These are phyloP conservation scores for Phytophthora capsici DNA, from an alignment of 352 stramenopile genomes.

Conservation along the genomic window DNA sequence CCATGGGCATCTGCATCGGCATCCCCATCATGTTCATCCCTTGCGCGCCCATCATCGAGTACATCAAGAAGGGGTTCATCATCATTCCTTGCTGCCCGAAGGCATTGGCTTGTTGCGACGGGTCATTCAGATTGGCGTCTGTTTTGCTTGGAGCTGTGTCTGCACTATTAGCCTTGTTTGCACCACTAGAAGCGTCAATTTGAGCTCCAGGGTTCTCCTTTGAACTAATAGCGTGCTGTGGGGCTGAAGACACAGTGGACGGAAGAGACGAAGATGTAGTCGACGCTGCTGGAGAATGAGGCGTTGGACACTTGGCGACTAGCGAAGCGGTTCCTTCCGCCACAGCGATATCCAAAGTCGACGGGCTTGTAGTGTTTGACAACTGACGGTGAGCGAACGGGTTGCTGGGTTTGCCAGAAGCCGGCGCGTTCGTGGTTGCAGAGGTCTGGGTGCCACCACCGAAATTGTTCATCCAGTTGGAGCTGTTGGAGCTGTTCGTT, in stretches of 20 bases:
- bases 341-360: slow-evolving; percentile 37
- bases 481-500: slow-evolving; percentile 10
- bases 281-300: background rate
- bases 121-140: slow-evolving; percentile 19
- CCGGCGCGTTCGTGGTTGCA: slow-evolving; percentile 25
- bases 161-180: slow-evolving; percentile 10
- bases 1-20: slow-evolving; percentile 61
- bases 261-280: slow-evolving; percentile 4
- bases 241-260: slow-evolving; percentile 1
- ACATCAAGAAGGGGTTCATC: slow-evolving; percentile 88
- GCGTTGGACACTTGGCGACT: slow-evolving; percentile 27
- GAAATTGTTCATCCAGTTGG: slow-evolving; percentile 46
- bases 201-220: slow-evolving; percentile 16
- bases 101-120: slow-evolving; percentile 28
- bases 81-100: slow-evolving; percentile 62
- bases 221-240: slow-evolving; percentile 4
- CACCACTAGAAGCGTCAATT: background rate
- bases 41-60: slow-evolving; percentile 72
- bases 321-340: slow-evolving; percentile 48
- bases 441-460: slow-evolving; percentile 25
- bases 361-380: slow-evolving; percentile 7
- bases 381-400: slow-evolving; percentile 10
- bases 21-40: slow-evolving; percentile 57
- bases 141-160: slow-evolving; percentile 7
- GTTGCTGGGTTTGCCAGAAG: slow-evolving; percentile 30